Evolutionary conservation across 2,329 filamentous ascomycete genomes (phyloP).

Genomic region (Periconia macrospinosa): DNA sequence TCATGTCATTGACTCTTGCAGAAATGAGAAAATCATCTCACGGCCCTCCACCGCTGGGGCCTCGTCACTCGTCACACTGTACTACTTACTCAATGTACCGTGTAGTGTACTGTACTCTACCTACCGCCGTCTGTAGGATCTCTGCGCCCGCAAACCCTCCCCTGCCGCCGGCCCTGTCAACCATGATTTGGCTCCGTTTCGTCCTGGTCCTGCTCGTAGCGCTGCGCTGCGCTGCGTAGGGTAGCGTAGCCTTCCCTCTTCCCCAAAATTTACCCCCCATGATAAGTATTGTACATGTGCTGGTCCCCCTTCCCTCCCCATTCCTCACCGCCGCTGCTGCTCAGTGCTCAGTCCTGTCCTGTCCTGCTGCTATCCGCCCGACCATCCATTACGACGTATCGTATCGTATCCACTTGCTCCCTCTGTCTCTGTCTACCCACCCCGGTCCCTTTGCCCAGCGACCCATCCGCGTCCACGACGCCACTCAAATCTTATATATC

Average conservation of each 20-base stretch:
- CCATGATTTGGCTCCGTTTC: slow-evolving; percentile 23
- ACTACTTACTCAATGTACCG: too few relatives aligned
- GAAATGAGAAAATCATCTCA: too few relatives aligned
- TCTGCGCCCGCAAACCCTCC: slow-evolving; percentile 4
- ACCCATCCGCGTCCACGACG: slow-evolving; percentile 40
- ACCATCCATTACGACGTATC: slow-evolving; percentile 37
- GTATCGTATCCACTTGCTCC: slow-evolving; percentile 36
- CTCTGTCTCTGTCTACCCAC: slow-evolving; percentile 41
- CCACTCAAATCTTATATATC: slow-evolving; percentile 47
- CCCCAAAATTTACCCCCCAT: too few relatives aligned
- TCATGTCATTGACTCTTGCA: too few relatives aligned
- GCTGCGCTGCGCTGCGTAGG: slow-evolving; percentile 24
- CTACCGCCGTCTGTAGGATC: background rate
- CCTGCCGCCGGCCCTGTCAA: slow-evolving; percentile 27
- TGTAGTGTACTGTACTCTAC: too few relatives aligned
- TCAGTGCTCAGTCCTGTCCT: too few relatives aligned
- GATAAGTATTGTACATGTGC: too few relatives aligned
- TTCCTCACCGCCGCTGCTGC: background rate
- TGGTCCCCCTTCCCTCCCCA: too few relatives aligned
- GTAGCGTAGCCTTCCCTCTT: slow-evolving; percentile 19
- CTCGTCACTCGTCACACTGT: too few relatives aligned
- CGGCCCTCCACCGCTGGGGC: too few relatives aligned
- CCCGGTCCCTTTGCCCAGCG: slow-evolving; percentile 34
- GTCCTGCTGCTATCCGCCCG: slow-evolving; percentile 40
- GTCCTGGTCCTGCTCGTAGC: slow-evolving; percentile 8